A percentile compares a stretch with the other conserved stretches of the same genome.
These are phyloP conservation scores for Fusarium papillatum DNA, from an alignment of 2,329 filamentous ascomycete species.

Conservation along the genomic window DNA sequence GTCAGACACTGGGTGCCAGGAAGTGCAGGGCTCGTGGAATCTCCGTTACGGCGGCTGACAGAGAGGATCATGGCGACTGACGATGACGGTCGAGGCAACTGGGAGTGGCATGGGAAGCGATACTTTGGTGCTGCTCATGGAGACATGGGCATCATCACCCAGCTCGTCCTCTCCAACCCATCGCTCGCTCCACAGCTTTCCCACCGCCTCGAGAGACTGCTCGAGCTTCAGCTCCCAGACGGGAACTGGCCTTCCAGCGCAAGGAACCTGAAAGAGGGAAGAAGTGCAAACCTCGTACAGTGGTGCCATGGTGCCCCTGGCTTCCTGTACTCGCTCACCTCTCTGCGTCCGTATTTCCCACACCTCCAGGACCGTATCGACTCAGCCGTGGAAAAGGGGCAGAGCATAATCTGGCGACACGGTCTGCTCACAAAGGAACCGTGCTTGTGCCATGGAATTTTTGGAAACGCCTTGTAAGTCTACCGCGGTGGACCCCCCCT, in stretches of 20 bases:
- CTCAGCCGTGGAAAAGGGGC: conserved; percentile 62
- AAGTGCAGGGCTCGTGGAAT: conserved; percentile 62
- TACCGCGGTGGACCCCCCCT: conserved; percentile 48
- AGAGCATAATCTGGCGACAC: conserved; percentile 66
- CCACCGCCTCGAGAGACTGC: conserved; percentile 64
- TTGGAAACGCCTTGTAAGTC: conserved; percentile 73
- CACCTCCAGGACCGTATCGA: conserved; percentile 66
- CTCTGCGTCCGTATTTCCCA: conserved; percentile 69
- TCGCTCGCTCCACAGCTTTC: conserved; percentile 67
- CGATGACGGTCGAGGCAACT: conserved; percentile 57
- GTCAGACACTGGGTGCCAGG: conserved; percentile 69
- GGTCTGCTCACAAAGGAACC: conserved; percentile 75
- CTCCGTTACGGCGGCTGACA: conserved; percentile 68
- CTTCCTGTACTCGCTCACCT: conserved; percentile 69
- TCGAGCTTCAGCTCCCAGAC: conserved; percentile 70
- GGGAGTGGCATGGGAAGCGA: conserved; percentile 73
- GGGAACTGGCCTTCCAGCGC: conserved; percentile 75
- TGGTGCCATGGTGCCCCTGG: conserved; percentile 79
- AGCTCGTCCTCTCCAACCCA: conserved; percentile 72
- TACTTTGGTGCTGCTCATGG: conserved; percentile 79
- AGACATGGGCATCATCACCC: conserved; percentile 78
- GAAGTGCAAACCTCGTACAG: conserved; percentile 66
- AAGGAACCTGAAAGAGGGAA: conserved; percentile 54
- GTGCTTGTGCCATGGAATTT: conserved; percentile 75
- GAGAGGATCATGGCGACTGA: conserved; percentile 69